Percentiles rank a stretch among this genome's conserved stretches.
Conservation (phyloP, 2,329 filamentous ascomycete species). For the Lachnellula occidentalis region DNA sequence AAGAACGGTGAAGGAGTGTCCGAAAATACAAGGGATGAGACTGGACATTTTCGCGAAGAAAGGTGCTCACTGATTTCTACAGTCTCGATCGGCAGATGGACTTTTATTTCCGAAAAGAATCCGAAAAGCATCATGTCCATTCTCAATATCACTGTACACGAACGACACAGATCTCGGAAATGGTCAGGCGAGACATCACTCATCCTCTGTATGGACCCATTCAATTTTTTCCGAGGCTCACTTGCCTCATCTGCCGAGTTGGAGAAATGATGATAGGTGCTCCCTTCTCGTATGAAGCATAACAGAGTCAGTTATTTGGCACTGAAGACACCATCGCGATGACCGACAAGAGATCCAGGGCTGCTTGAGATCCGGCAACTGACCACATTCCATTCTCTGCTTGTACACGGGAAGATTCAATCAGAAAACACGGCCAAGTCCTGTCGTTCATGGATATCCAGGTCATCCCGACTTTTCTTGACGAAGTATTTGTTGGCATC, state of each 20-base stretch:
- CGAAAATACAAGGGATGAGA: too few species aligned
- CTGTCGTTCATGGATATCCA: background rate
- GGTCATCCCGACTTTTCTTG: slow-evolving; percentile 3
- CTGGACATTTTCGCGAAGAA: too few species aligned
- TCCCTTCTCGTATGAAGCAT: background rate
- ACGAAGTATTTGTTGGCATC: slow-evolving; percentile 10
- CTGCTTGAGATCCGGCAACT: background rate
- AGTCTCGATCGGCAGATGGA: too few species aligned
- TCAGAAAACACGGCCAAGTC: slow-evolving; percentile 7
- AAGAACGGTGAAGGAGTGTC: too few species aligned
- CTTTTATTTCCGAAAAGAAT: background rate
- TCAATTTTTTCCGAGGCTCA: background rate
- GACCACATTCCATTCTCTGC: background rate
- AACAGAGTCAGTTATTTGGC: background rate
- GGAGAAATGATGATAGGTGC: background rate
- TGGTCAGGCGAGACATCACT: background rate
- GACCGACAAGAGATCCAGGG: background rate
- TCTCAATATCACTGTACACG: background rate
- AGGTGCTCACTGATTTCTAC: too few species aligned
- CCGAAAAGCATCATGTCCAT: background rate
- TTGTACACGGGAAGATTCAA: background rate
- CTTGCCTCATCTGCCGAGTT: background rate
- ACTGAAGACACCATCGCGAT: background rate
- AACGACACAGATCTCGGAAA: background rate
- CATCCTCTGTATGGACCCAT: background rate